Conservation (phyloP, 768 basidiomycete species). For the Kwoniella bestiolae region DNA sequence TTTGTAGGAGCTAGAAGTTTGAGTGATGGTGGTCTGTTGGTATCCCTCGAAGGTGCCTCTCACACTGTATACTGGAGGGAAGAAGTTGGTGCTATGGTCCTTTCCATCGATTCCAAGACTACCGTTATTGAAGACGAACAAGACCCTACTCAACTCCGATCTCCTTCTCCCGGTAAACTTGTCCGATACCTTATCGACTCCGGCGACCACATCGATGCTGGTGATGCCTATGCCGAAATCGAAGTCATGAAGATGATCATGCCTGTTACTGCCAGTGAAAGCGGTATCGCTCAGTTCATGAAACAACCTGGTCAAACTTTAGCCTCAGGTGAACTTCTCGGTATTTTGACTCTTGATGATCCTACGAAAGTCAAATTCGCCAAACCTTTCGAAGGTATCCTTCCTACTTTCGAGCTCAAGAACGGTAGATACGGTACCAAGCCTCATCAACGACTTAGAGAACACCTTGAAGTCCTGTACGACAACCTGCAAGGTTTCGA, state of each 20-base stretch:
- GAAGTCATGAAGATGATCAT: conserved; percentile 99
- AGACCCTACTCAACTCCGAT: conserved; percentile 94
- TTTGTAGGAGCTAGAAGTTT: conserved; percentile 89
- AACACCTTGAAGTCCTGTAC: conserved; percentile 74
- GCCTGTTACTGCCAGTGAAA: conserved; percentile 92
- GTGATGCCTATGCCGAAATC: conserved; percentile 96
- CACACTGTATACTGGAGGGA: conserved; percentile 98
- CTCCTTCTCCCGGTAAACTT: conserved; percentile 95
- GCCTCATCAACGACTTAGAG: conserved; percentile 80
- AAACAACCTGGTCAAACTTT: conserved; percentile 98
- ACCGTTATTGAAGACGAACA: conserved; percentile 99
- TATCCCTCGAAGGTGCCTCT: conserved; percentile 88
- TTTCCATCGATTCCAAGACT: conserved; percentile 92
- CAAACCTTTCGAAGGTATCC: conserved; percentile 94
- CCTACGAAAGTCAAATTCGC: conserved; percentile 96
- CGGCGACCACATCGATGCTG: conserved; percentile 95
- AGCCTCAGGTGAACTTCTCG: conserved; percentile 95
- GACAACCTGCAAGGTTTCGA: conserved; percentile 97
- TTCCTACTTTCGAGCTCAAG: conserved; percentile 84
- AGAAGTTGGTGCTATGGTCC: conserved; percentile 87
- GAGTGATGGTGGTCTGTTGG: conserved; percentile 91
- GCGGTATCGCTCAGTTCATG: conserved; percentile 91
- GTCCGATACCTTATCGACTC: conserved; percentile 93
- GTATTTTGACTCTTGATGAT: conserved; percentile 94
- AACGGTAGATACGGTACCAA: conserved; percentile 79